phyloP scores from a whole-genome alignment of 345 rosid genomes.

The Eucalyptus sideroxylon region DNA sequence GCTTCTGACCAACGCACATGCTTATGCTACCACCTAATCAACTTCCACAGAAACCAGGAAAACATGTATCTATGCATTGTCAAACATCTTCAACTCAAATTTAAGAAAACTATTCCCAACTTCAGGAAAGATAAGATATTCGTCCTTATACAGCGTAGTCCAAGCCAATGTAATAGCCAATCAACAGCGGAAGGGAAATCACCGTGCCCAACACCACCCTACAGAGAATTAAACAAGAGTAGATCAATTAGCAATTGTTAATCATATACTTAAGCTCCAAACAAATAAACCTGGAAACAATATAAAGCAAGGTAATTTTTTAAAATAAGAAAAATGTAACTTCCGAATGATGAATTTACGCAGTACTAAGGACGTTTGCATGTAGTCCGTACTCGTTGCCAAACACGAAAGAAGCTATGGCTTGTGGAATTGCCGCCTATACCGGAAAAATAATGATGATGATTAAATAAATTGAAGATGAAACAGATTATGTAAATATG shows the following conservation, averaged over 20 bases:
- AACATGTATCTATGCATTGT: not conserved
- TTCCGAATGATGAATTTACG: not conserved
- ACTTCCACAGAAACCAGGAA: not conserved
- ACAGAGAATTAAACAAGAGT: not conserved
- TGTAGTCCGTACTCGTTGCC: constrained; percentile 35
- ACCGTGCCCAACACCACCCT: constrained; percentile 75
- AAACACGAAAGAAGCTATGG: constrained; percentile 27
- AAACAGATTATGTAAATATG: not conserved
- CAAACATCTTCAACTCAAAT: not conserved
- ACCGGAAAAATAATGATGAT: not conserved
- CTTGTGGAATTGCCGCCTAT: constrained; percentile 34
- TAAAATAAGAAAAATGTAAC: no score
- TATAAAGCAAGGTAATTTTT: not conserved
- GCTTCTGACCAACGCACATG: not conserved
- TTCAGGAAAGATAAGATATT: not conserved
- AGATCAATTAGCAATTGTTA: not conserved
- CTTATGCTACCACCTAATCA: not conserved
- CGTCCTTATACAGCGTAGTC: not conserved
- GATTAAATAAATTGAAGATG: no score
- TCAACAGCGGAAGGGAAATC: constrained; percentile 50
- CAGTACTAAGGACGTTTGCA: constrained; percentile 17
- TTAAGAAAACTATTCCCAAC: not conserved
- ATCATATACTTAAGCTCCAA: not conserved
- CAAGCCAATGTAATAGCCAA: constrained; percentile 11
- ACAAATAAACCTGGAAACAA: not conserved